Evolutionary conservation across 352 stramenopile genomes (phyloP).

Genomic region (Globisporangium emineosum): DNA sequence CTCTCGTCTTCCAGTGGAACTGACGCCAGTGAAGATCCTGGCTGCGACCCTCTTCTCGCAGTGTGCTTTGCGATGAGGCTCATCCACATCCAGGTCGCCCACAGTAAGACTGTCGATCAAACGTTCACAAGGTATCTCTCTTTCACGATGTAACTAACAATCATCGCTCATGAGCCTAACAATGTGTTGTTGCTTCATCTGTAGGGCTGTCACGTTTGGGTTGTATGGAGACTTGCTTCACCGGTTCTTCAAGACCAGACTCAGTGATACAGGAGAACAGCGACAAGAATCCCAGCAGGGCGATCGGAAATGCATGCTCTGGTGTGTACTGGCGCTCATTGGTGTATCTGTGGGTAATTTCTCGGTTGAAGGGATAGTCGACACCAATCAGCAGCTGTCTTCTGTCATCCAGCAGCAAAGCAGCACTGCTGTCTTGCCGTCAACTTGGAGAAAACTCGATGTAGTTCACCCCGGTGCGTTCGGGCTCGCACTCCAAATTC

Average conservation of each 20-base stretch:
- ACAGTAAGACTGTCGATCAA: constrained; percentile 3
- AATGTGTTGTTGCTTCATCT: not conserved
- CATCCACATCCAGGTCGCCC: constrained; percentile 4
- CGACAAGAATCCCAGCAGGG: not conserved
- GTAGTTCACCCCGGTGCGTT: constrained; percentile 26
- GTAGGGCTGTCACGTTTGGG: constrained; percentile 24
- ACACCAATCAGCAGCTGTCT: not conserved
- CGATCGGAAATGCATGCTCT: constrained; percentile 5
- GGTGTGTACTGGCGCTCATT: constrained; percentile 3
- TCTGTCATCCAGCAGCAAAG: not conserved
- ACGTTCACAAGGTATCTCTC: constrained; percentile 15
- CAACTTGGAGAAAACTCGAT: not conserved
- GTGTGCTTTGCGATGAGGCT: constrained; percentile 11
- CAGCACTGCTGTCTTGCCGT: not conserved
- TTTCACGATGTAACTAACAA: not conserved
- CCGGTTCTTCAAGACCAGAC: constrained; percentile 7
- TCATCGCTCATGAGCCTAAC: not conserved
- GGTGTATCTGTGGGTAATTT: constrained; percentile 6
- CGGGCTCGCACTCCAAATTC: constrained; percentile 26
- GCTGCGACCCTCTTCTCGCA: not conserved
- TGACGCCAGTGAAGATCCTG: not conserved
- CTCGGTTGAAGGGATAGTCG: not conserved
- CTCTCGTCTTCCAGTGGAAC: constrained; percentile 10
- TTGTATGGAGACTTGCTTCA: constrained; percentile 31
- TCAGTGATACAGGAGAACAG: not conserved